Evolutionary conservation across 1,284 basidiomycete genomes (phyloP).

Genomic region (Trichosporon ovoides): DNA sequence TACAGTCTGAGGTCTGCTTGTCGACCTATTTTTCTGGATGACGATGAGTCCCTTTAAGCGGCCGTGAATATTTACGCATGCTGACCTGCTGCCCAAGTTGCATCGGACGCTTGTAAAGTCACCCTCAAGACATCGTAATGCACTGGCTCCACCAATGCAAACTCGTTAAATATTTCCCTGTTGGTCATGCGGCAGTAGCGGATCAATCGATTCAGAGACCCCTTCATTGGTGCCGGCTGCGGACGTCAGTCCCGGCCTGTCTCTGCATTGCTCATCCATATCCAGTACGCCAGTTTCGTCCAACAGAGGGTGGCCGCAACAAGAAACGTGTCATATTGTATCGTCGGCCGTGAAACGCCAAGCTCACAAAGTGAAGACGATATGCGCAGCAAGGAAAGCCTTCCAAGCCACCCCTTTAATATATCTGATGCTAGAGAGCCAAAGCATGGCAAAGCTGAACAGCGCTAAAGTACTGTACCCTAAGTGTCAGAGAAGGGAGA

Average conservation of each 20-base stretch:
- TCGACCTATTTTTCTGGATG: too few relatives aligned
- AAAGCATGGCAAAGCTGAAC: constrained; percentile 50
- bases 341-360: neutral
- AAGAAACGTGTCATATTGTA: constrained; percentile 25
- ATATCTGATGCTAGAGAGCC: constrained; percentile 49
- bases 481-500: neutral
- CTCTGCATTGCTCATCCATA: constrained; percentile 27
- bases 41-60: constrained; percentile 21
- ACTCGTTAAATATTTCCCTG: constrained; percentile 4
- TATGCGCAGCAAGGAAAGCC: constrained; percentile 54
- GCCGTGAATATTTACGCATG: constrained; percentile 38
- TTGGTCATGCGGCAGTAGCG: constrained; percentile 51
- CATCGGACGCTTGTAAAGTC: constrained; percentile 49
- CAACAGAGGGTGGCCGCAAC: constrained; percentile 41
- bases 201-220: constrained; percentile 58
- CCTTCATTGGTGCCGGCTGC: constrained; percentile 36
- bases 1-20: constrained; percentile 34
- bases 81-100: constrained; percentile 59
- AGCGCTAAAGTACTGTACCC: constrained; percentile 35
- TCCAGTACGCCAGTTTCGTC: constrained; percentile 31
- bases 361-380: constrained; percentile 48
- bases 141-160: constrained; percentile 47
- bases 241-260: neutral
- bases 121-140: constrained; percentile 56
- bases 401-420: constrained; percentile 52